Base-by-base conservation (phyloP, 2,329 filamentous ascomycete genomes). In the Fusarium cicatricum region DNA sequence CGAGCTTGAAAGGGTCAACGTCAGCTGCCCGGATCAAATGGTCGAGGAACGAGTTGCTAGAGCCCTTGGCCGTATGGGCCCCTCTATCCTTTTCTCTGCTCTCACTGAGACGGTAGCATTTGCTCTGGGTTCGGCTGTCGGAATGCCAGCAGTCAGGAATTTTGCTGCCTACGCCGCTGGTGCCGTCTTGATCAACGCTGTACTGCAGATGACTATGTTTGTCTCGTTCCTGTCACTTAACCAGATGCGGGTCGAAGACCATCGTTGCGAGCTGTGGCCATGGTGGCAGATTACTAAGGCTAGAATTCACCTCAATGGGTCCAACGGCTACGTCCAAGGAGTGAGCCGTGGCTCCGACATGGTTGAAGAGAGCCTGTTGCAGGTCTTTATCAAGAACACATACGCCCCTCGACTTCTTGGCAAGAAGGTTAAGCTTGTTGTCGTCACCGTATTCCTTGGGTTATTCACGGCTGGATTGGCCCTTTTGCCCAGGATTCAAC, bases 131-230 rank as follows among this genome's bases (percentile, higher is more conserved):
- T 90, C 92, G 36, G 94, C 95, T 58, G 96, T 97, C 7, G 93
- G 93, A 42, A 99, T 99, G 95, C 95, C 96, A 14, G 95, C 95
- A 2, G 96, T 99, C 37, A 87, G 92, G 60, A 99, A 99, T 75
- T 99, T 99, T 75, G 96, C 95, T 14, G 88, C 94, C 3, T 99
- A 99, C 72, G 95, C 95, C 11, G 93, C 95, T 2, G 95, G 95
- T 44, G 95, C 95, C 11, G 95, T 99, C 11, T 88, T 98, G 67
- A 94, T 99, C 81, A 99, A 99, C 71, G 96, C 96, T 0, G 74
- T 98, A n/a, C 80, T 99, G 6, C 95, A 99, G 74, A 90, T 98
- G 64, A 99, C 96, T 1, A 94, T 98, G 87, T 99, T 99, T 71
- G 85, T 97, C 33, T 94, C 96, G 1, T 89, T 98, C 3, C 82